Evolutionary conservation across 768 basidiomycete genomes (phyloP), one percentile per base, ranked within the genome.

Genomic region (Butyriboletus loyo): DNA sequence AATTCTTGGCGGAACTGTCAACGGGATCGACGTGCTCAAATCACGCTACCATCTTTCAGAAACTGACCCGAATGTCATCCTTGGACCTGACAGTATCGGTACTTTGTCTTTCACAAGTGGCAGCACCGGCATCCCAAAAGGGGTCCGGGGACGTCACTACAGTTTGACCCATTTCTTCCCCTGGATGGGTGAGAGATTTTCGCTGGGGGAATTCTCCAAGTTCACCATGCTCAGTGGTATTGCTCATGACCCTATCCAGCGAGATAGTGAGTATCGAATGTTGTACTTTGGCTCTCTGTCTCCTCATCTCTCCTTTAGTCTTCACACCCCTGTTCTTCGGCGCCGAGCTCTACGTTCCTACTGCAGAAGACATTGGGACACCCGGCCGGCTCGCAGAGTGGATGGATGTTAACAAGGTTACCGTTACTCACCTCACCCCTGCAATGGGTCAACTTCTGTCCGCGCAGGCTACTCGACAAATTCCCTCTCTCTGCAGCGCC

Each of bases 141-240:
- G 96, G n/a, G 96, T 99, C 19, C 82, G 82, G 55, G 97, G 97
- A 0, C 76, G 97, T 40, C 97, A 99, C 68, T 98, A 89, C 72
- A 92, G 89, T 59, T 73, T 99, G 58, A 99, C 97, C 0, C 97
- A 98, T 68, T 99, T 98, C 80, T 98, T 98, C 82, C 95, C 95
- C 2, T 99, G 97, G 97, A 98, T 99, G 97, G 87, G 88, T 21
- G 74, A 92, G 66, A 73, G 85, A 28, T 99, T 98, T 66, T 85
- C 80, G 2, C 72, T 99, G 43, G 74, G 77, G 34, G 76, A 84
- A 52, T 71, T 77, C 28, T 92, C 89, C 56, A 91, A 84, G 70
- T 99, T 97, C 65, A 98, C 97, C 0, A 98, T 99, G 97, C 80
- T 99, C 28, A 95, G 92, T 61, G 97, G 97, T 19, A 99, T 99